phyloP scores from a whole-genome alignment of 768 basidiomycete genomes.

The Leccinum broughii region DNA sequence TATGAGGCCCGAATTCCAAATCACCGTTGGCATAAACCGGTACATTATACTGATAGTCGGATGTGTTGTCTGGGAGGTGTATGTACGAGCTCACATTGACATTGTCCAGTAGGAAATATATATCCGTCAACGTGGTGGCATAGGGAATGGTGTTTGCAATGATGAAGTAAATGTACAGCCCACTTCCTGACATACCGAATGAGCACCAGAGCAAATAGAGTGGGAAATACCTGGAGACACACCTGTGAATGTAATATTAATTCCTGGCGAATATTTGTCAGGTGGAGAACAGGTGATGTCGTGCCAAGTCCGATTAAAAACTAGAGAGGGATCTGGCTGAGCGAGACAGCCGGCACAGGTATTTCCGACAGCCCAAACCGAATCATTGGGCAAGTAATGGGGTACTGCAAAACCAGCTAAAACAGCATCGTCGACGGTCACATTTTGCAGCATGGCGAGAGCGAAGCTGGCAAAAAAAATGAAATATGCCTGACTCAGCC shows the following conservation, averaged over 20 bases:
- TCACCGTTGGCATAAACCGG: conserved; percentile 14
- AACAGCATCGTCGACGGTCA: conserved; percentile 18
- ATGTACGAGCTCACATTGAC: background rate
- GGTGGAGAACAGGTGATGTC: conserved; percentile 3
- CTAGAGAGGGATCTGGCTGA: background rate
- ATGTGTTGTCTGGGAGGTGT: conserved; percentile 2
- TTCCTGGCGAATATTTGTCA: background rate
- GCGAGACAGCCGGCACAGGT: background rate
- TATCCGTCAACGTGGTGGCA: background rate
- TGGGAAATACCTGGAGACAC: background rate
- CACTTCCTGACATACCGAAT: conserved; percentile 7
- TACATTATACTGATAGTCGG: conserved; percentile 16
- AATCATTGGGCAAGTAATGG: conserved; percentile 6
- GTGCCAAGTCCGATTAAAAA: conserved; percentile 21
- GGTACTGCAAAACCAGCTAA: conserved; percentile 6
- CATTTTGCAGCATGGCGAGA: conserved; percentile 12
- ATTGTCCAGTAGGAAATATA: conserved; percentile 13
- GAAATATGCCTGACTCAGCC: background rate
- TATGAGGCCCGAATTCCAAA: conserved; percentile 7
- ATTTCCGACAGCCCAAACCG: conserved; percentile 7
- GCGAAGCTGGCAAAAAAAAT: background rate
- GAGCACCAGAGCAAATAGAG: background rate
- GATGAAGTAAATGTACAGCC: conserved; percentile 21
- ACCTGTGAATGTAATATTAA: conserved; percentile 18
- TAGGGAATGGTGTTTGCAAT: background rate